Percentiles rank a stretch among this genome's conserved stretches.
phyloP scores from a whole-genome alignment of 1,139 yeast genomes.

The Geotrichum bryndzae region DNA sequence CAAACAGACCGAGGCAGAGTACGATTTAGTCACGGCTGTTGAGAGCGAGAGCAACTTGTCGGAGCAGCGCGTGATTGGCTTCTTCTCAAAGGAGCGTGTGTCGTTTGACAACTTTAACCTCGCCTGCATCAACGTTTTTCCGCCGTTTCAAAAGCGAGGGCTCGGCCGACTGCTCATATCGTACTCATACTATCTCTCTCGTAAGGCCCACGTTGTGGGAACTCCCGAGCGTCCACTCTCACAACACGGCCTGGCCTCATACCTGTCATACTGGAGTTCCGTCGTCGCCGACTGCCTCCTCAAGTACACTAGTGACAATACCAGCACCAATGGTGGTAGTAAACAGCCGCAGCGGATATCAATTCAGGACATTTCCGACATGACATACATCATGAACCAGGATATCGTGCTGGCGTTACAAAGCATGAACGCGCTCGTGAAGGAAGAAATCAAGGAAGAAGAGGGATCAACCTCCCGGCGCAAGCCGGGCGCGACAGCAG shows the following conservation, averaged over 20 bases:
- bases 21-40: conserved; percentile 2
- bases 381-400: conserved; percentile 10
- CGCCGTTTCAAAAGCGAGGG: conserved; percentile 78
- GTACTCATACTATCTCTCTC: conserved; percentile 70
- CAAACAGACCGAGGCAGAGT: conserved; percentile 21
- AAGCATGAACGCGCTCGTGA: conserved; percentile 11
- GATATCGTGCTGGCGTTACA: conserved; percentile 16
- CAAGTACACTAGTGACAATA: conserved; percentile 1
- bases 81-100: conserved; percentile 78
- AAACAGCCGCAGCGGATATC: conserved; percentile 1
- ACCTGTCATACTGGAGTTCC: conserved; percentile 72
- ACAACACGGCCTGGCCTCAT: conserved; percentile 69
- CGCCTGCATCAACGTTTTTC: conserved; percentile 86
- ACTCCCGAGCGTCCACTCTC: conserved; percentile 93
- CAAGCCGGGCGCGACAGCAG: background rate
- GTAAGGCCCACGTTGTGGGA: conserved; percentile 51
- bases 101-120: conserved; percentile 82
- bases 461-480: background rate
- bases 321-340: background rate
- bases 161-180: conserved; percentile 77
- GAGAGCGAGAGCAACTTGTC: conserved; percentile 36
- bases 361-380: conserved; percentile 12
- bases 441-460: background rate
- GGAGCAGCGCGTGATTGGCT: conserved; percentile 54
- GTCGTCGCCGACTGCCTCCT: conserved; percentile 41